phyloP scores from a whole-genome alignment of 2,329 filamentous ascomycete genomes.

The Dothideomycetidae sp. region DNA sequence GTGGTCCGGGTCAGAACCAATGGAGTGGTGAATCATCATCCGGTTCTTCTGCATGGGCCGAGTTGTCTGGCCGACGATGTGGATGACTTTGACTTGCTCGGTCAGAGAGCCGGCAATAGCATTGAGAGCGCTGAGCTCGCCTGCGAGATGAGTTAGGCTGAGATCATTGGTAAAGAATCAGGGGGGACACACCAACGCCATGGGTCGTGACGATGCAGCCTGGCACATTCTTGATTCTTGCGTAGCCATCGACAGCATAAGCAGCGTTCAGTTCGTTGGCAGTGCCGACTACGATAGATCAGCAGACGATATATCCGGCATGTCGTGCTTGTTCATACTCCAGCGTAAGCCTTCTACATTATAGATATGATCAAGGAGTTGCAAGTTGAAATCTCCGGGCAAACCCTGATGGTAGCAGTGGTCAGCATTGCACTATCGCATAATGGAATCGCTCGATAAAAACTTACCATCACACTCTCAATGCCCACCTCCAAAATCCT shows the following conservation, averaged over 20 bases:
- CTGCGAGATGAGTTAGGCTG: slow-evolving; percentile 7
- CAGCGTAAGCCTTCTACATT: slow-evolving; percentile 26
- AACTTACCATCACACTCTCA: slow-evolving; percentile 4
- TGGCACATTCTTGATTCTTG: slow-evolving; percentile 37
- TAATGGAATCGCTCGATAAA: background rate
- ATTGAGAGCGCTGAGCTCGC: slow-evolving; percentile 32
- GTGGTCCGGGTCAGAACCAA: slow-evolving; percentile 29
- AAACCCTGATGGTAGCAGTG: slow-evolving; percentile 18
- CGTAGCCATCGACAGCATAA: slow-evolving; percentile 45
- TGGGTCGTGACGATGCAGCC: slow-evolving; percentile 43
- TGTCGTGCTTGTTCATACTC: no score
- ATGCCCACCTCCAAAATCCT: slow-evolving; percentile 7
- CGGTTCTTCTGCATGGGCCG: slow-evolving; percentile 27
- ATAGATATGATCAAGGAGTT: slow-evolving; percentile 31
- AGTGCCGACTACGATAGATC: slow-evolving; percentile 30
- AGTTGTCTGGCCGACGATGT: slow-evolving; percentile 33
- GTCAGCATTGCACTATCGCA: background rate
- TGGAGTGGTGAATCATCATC: slow-evolving; percentile 34
- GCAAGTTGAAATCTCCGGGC: slow-evolving; percentile 34
- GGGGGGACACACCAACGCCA: slow-evolving; percentile 35
- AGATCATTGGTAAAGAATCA: background rate
- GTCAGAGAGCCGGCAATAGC: slow-evolving; percentile 31
- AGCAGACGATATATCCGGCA: background rate
- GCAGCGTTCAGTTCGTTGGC: slow-evolving; percentile 45
- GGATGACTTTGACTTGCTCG: slow-evolving; percentile 31